Conservation (phyloP, 768 basidiomycete species). For the Paxillus involutus region DNA sequence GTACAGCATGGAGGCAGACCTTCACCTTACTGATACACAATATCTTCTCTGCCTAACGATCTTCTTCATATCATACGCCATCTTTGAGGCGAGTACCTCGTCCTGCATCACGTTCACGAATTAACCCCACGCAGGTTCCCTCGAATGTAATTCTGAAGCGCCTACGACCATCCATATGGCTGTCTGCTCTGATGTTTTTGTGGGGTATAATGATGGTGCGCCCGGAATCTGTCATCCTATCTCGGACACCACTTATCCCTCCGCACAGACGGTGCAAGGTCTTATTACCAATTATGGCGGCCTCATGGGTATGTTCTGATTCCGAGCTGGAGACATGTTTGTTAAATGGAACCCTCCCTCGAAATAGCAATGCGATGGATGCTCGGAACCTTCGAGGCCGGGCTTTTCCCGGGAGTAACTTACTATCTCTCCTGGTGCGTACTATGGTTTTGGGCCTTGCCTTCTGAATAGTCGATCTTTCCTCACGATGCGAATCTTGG, state of each 20-base stretch:
- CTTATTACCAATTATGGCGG: conserved; percentile 68
- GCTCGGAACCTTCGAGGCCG: conserved; percentile 69
- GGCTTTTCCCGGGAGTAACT: conserved; percentile 46
- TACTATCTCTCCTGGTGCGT: conserved; percentile 73
- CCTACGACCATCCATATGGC: conserved; percentile 74
- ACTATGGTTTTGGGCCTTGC: conserved; percentile 7
- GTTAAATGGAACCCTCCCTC: neutral
- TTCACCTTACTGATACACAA: conserved; percentile 63
- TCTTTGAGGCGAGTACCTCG: conserved; percentile 56
- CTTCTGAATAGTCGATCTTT: conserved; percentile 1
- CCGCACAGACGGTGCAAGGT: conserved; percentile 66
- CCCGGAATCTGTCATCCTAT: neutral
- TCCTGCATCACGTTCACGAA: neutral
- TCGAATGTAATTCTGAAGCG: conserved; percentile 74
- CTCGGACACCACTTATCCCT: conserved; percentile 2
- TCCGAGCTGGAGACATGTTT: neutral
- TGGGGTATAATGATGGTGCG: conserved; percentile 78
- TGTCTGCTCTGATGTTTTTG: conserved; percentile 68
- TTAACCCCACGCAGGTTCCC: conserved; percentile 45
- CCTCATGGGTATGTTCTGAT: conserved; percentile 51
- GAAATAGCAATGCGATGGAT: conserved; percentile 64
- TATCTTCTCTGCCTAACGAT: conserved; percentile 64
- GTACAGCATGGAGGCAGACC: conserved; percentile 57
- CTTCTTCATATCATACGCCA: conserved; percentile 62
- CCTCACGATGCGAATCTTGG: conserved; percentile 35